Percentiles rank a stretch among this genome's conserved stretches.
phyloP scores from a whole-genome alignment of 2,329 filamentous ascomycete species.

The Penicillium concentricum region DNA sequence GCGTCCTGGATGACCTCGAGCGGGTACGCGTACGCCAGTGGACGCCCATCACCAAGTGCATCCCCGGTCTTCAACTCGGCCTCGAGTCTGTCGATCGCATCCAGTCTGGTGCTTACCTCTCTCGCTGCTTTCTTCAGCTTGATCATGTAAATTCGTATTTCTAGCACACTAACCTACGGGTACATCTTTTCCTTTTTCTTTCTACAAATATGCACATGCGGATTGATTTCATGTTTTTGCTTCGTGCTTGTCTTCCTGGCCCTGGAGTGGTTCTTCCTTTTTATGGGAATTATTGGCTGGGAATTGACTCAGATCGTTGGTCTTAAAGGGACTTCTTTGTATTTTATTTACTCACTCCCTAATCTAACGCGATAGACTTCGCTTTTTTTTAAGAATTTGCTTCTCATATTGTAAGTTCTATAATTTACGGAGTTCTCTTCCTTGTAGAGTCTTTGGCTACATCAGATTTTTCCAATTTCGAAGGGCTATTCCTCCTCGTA shows the following conservation, averaged over 20 bases:
- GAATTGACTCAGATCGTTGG: conserved; percentile 3
- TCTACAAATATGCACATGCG: conserved; percentile 5
- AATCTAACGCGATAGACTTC: conserved; percentile 13
- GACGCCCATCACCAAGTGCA: conserved; percentile 2
- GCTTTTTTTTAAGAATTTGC: conserved; percentile 4
- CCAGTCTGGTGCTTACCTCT: conserved; percentile 12
- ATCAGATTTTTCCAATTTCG: too few relatives aligned
- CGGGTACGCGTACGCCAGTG: neutral
- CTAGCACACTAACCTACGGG: neutral
- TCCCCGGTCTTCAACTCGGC: conserved; percentile 17
- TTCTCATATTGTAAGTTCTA: too few relatives aligned
- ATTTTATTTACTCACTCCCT: conserved; percentile 15
- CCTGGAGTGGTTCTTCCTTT: neutral
- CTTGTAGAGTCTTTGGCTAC: too few relatives aligned
- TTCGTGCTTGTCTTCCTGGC: neutral
- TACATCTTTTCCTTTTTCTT: neutral
- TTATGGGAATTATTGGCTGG: neutral
- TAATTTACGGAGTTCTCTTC: too few relatives aligned
- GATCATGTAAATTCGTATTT: conserved; percentile 6
- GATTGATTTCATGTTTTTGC: neutral
- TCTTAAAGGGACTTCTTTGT: conserved; percentile 4
- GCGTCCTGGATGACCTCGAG: conserved; percentile 13
- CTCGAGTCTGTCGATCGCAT: conserved; percentile 9
- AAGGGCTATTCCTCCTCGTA: too few relatives aligned
- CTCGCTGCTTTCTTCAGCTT: conserved; percentile 13